Evolutionary conservation across 495 filamentous ascomycete genomes (phyloP).

Genomic region (Staphylotrichum longicolle): DNA sequence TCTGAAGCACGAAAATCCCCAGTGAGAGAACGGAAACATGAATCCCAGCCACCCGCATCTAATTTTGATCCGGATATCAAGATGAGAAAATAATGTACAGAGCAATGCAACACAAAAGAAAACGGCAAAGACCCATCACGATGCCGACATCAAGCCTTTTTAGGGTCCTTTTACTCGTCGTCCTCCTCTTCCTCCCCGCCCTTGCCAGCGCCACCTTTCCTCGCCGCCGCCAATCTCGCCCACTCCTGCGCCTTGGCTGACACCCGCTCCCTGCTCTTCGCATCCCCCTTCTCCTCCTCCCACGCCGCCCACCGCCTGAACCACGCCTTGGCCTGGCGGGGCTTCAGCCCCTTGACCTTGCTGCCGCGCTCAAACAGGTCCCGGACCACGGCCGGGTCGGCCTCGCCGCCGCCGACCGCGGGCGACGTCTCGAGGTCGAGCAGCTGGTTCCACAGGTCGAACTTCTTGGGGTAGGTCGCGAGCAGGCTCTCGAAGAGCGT

Average conservation of each 20-base stretch:
- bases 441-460: conserved; percentile 90
- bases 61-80: not conserved
- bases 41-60: not conserved
- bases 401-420: conserved; percentile 42
- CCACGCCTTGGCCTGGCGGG: conserved; percentile 71
- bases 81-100: not conserved
- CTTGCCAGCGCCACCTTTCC: conserved; percentile 31
- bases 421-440: conserved; percentile 74
- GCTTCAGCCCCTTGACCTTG: conserved; percentile 65
- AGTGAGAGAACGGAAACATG: too few species aligned
- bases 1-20: not conserved
- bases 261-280: conserved; percentile 68
- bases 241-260: conserved; percentile 72
- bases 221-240: conserved; percentile 31
- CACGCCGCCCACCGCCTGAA: conserved; percentile 81
- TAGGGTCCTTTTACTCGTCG: not conserved
- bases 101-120: not conserved
- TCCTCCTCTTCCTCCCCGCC: conserved; percentile 24
- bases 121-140: not conserved
- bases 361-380: conserved; percentile 78
- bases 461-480: conserved; percentile 77
- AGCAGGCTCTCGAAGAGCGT: conserved; percentile 91
- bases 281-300: conserved; percentile 71
- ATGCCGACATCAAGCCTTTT: too few species aligned
- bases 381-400: conserved; percentile 59